phyloP scores from a whole-genome alignment of 1,139 yeast genomes.

The Saccharomycopsis phalli region DNA sequence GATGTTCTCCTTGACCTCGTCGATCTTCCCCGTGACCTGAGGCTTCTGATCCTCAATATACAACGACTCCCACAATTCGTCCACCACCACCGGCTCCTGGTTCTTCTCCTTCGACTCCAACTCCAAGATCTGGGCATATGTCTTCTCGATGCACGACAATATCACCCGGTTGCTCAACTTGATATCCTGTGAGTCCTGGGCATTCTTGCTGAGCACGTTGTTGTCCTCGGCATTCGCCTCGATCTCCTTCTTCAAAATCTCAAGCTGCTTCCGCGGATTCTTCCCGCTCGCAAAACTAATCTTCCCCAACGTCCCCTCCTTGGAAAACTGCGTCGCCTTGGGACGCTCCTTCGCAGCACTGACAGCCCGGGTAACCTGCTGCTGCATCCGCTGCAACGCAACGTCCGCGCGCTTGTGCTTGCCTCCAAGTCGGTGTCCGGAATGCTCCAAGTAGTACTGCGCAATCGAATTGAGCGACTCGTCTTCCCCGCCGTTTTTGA shows the following conservation, averaged over 20 bases:
- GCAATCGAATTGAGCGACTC: constrained; percentile 60
- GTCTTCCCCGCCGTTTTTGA: constrained; percentile 46
- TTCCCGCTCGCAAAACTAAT: constrained; percentile 75
- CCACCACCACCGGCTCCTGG: constrained; percentile 43
- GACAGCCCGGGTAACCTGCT: constrained; percentile 94
- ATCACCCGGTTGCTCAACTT: constrained; percentile 31
- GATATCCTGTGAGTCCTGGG: constrained; percentile 25
- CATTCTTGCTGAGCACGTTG: constrained; percentile 26
- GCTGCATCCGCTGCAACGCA: constrained; percentile 96
- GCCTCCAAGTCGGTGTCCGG: constrained; percentile 87
- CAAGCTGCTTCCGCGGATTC: constrained; percentile 83
- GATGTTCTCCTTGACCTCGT: constrained; percentile 49
- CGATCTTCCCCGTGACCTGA: constrained; percentile 37
- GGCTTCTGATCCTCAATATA: constrained; percentile 36
- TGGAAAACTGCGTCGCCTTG: constrained; percentile 58
- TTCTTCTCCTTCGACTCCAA: constrained; percentile 81
- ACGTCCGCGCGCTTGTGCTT: constrained; percentile 86
- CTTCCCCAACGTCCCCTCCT: constrained; percentile 89
- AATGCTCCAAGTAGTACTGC: constrained; percentile 88
- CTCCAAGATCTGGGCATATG: constrained; percentile 68
- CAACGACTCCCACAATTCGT: constrained; percentile 68
- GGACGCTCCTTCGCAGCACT: constrained; percentile 89
- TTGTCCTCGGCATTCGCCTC: constrained; percentile 27
- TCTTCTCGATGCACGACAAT: constrained; percentile 53
- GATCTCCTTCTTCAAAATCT: constrained; percentile 51